Evolutionary conservation across 202 grass and related monocot species (phyloP).

Genomic region (Zizania palustris): DNA sequence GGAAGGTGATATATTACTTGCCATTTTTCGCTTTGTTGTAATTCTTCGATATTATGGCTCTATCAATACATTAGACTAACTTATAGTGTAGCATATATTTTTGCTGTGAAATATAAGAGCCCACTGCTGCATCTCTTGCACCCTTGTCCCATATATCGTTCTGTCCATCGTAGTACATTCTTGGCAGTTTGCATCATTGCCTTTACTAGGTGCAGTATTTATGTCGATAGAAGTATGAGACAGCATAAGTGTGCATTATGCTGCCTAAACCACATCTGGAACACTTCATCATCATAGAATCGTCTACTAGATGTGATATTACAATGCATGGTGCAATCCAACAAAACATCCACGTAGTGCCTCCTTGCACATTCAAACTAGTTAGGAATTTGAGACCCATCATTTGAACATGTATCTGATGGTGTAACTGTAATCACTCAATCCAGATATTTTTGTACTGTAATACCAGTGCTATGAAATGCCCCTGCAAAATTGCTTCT

Average conservation of each 20-base stretch:
- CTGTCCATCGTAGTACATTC: not conserved
- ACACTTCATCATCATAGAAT: not conserved
- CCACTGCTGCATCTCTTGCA: not conserved
- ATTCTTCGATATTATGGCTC: constrained; percentile 1
- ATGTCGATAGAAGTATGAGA: not conserved
- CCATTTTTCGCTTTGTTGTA: constrained; percentile 21
- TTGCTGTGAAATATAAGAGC: no score
- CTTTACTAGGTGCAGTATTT: not conserved
- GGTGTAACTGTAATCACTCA: not conserved
- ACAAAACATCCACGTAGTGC: not conserved
- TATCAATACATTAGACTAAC: not conserved
- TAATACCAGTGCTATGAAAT: not conserved
- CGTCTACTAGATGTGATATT: constrained; percentile 15
- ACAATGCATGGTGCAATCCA: not conserved
- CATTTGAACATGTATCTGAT: not conserved
- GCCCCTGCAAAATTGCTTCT: not conserved
- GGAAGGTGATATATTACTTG: constrained; percentile 56
- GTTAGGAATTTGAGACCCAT: not conserved
- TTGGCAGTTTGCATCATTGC: not conserved
- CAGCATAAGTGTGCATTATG: not conserved
- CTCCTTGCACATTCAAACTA: not conserved
- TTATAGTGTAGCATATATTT: not conserved
- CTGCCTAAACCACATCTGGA: not conserved
- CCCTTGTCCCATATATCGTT: not conserved
- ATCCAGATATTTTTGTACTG: constrained; percentile 2